phyloP scores from a whole-genome alignment of 768 basidiomycete genomes.

The Sarcomyxa edulis region DNA sequence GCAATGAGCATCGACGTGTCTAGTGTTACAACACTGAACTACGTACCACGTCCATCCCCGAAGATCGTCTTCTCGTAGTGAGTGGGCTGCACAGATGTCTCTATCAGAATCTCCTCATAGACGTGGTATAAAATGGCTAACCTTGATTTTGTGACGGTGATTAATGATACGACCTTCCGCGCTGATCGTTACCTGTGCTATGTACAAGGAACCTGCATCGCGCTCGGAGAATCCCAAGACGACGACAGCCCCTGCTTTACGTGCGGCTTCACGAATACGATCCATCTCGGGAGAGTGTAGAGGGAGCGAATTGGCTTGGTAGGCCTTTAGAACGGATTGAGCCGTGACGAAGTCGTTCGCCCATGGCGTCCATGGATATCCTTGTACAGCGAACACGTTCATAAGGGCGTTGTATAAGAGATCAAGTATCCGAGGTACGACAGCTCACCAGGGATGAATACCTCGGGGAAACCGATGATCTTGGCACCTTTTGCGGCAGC shows the following conservation, averaged over 20 bases:
- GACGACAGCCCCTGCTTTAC: slow-evolving; percentile 17
- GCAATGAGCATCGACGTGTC: neutral
- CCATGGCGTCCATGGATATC: slow-evolving; percentile 27
- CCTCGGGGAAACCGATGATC: slow-evolving; percentile 24
- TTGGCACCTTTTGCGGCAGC: slow-evolving; percentile 21
- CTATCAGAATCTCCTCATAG: slow-evolving; percentile 6
- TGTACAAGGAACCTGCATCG: slow-evolving; percentile 19
- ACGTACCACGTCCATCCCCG: slow-evolving; percentile 23
- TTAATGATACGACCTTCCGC: slow-evolving; percentile 21
- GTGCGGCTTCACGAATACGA: slow-evolving; percentile 22
- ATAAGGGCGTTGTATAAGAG: too few relatives aligned
- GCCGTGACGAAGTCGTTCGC: slow-evolving; percentile 21
- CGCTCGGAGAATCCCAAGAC: slow-evolving; percentile 24
- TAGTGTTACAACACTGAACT: neutral
- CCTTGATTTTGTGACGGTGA: slow-evolving; percentile 26
- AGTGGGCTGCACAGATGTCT: slow-evolving; percentile 17
- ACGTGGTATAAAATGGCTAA: slow-evolving; percentile 5
- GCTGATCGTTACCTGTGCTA: slow-evolving; percentile 22
- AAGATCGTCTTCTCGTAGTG: slow-evolving; percentile 25
- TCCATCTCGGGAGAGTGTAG: slow-evolving; percentile 26
- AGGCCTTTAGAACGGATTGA: slow-evolving; percentile 18
- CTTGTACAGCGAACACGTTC: slow-evolving; percentile 10
- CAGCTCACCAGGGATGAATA: slow-evolving; percentile 20
- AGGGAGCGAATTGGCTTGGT: slow-evolving; percentile 22
- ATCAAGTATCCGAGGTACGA: too few relatives aligned